Percentiles rank a stretch among this genome's conserved stretches.
Evolutionary conservation across 2,329 filamentous ascomycete species (phyloP).

Genomic region (Colletotrichum gigasporum): DNA sequence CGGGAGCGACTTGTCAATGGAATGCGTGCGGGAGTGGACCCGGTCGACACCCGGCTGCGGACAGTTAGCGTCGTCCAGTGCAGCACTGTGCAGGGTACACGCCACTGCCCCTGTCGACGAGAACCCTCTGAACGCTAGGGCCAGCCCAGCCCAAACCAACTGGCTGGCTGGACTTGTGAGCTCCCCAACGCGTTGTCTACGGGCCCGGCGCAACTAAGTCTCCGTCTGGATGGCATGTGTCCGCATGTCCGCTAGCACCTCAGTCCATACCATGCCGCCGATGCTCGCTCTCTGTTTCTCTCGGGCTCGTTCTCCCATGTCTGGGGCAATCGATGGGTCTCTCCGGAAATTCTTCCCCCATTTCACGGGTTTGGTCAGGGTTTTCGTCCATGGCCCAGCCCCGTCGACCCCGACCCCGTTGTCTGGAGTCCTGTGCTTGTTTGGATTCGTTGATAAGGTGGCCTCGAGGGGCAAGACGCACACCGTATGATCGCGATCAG

Average conservation of each 20-base stretch:
- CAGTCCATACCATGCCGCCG: too few species aligned
- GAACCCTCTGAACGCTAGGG: slow-evolving; percentile 13
- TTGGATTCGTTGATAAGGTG: neutral
- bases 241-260: neutral
- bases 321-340: neutral
- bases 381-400: neutral
- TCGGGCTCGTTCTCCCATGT: too few species aligned
- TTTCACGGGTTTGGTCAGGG: too few species aligned
- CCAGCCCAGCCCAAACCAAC: slow-evolving; percentile 9
- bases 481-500: neutral
- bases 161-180: neutral
- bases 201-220: neutral
- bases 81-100: slow-evolving; percentile 10
- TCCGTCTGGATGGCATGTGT: too few species aligned
- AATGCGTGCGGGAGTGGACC: slow-evolving; percentile 15
- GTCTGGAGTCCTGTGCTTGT: neutral
- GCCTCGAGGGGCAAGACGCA: neutral
- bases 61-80: neutral
- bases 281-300: too few species aligned
- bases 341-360: neutral
- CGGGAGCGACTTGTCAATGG: slow-evolving; percentile 4
- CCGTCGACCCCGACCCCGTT: neutral
- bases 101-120: slow-evolving; percentile 1
- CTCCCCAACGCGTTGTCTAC: neutral
- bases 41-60: neutral